These are phyloP conservation scores for Sparassis latifolia DNA, from an alignment of 1,284 basidiomycete genomes.

Conservation along the genomic window DNA sequence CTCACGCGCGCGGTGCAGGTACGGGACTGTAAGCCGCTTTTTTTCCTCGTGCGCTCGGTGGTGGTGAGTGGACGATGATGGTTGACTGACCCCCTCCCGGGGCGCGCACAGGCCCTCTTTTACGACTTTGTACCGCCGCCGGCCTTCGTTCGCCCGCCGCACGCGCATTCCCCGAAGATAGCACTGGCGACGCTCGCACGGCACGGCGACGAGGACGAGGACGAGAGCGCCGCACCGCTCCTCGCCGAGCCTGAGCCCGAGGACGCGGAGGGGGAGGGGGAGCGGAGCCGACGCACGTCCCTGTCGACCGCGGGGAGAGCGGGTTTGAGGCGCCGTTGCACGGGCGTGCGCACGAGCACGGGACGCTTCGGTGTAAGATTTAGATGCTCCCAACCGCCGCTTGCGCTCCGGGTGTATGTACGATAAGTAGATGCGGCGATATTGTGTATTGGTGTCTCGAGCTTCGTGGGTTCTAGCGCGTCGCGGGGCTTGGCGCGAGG, in stretches of 20 bases:
- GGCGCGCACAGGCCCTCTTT: slow-evolving; percentile 50
- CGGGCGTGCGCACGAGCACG: slow-evolving; percentile 12
- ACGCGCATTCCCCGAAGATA: slow-evolving; percentile 20
- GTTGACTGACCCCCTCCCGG: too few species aligned
- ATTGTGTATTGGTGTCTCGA: too few species aligned
- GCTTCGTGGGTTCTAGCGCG: too few species aligned
- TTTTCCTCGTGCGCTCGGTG: background rate
- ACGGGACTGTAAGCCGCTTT: slow-evolving; percentile 23
- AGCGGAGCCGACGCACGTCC: slow-evolving; percentile 29
- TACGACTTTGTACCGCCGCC: slow-evolving; percentile 68
- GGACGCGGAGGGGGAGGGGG: slow-evolving; percentile 62
- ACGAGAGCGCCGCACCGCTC: slow-evolving; percentile 37
- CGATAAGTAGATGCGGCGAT: too few species aligned
- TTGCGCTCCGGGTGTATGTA: too few species aligned
- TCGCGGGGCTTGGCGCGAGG: too few species aligned
- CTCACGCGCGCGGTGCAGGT: slow-evolving; percentile 12
- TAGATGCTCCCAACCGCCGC: too few species aligned
- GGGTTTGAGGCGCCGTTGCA: slow-evolving; percentile 65
- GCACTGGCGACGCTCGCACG: too few species aligned
- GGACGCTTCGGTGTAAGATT: too few species aligned
- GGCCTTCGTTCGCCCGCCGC: slow-evolving; percentile 41
- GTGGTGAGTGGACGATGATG: too few species aligned
- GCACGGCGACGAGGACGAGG: slow-evolving; percentile 32
- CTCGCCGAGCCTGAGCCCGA: slow-evolving; percentile 44
- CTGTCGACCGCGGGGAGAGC: slow-evolving; percentile 64